Conservation (phyloP, 208 protist species). For the Acanthamoeba lenticulata region DNA sequence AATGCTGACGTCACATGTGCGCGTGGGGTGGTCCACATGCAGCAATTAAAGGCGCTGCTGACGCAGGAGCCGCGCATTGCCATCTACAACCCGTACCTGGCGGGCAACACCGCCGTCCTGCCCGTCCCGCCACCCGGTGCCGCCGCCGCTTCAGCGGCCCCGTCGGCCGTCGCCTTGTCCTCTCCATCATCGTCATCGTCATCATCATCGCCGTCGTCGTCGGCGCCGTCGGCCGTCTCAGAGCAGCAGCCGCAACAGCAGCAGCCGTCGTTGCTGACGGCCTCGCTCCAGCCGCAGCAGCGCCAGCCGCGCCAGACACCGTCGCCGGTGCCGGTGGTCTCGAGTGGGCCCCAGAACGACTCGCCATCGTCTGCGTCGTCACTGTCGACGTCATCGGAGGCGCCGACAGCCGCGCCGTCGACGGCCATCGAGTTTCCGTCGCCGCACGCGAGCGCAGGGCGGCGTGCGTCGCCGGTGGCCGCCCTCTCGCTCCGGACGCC, state of each 20-base stretch:
- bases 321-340: too few relatives aligned
- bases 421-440: neutral
- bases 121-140: too few relatives aligned
- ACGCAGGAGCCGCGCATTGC: neutral
- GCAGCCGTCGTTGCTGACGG: neutral
- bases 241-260: neutral
- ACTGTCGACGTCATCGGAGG: too few relatives aligned
- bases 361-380: neutral
- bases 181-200: neutral
- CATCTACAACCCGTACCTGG: slow-evolving; percentile 12
- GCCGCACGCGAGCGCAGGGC: neutral
- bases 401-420: neutral
- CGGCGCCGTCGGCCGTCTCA: neutral
- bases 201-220: too few relatives aligned
- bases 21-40: too few relatives aligned
- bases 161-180: neutral
- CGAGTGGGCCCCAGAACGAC: too few relatives aligned
- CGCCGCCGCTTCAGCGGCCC: neutral
- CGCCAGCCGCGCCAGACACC: neutral
- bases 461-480: neutral
- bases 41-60: neutral
- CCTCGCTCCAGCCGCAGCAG: neutral
- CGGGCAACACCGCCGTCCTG: neutral
- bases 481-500: neutral
- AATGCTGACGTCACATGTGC: too few relatives aligned